Conservation (phyloP, 208 protist genomes). For the Leishmania martiniquensis region DNA sequence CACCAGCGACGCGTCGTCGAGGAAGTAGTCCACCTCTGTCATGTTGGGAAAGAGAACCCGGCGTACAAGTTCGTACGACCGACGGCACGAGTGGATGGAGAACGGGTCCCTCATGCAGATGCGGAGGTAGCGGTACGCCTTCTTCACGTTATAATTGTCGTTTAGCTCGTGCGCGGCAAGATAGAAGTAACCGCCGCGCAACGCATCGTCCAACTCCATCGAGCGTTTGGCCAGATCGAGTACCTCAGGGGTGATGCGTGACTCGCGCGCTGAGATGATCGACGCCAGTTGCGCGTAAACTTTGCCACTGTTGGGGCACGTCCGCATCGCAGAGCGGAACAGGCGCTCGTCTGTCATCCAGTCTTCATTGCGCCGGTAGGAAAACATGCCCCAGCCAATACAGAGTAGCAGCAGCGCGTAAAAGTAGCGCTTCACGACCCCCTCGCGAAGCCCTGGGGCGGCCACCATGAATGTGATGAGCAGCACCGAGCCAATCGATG, state of each 20-base stretch:
- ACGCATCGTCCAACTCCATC: conserved; percentile 37
- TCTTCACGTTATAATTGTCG: conserved; percentile 21
- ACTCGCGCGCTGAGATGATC: conserved; percentile 21
- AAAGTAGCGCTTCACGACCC: conserved; percentile 14
- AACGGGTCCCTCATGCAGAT: conserved; percentile 41
- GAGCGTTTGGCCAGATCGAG: conserved; percentile 30
- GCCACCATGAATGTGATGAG: conserved; percentile 30
- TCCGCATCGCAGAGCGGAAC: conserved; percentile 41
- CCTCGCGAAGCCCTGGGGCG: conserved; percentile 13
- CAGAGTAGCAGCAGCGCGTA: conserved; percentile 34
- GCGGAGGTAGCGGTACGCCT: conserved; percentile 41
- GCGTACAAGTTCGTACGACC: conserved; percentile 28
- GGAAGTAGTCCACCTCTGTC: conserved; percentile 37
- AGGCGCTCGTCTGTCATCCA: conserved; percentile 52
- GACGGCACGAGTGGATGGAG: conserved; percentile 29
- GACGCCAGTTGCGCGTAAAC: conserved; percentile 31
- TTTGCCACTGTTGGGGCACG: conserved; percentile 69
- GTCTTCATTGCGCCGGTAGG: conserved; percentile 44
- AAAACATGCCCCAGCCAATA: conserved; percentile 39
- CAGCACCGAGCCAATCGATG: conserved; percentile 38
- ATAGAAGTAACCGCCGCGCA: conserved; percentile 49
- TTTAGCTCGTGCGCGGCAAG: conserved; percentile 41
- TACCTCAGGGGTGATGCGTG: conserved; percentile 26
- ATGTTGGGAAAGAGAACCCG: conserved; percentile 35
- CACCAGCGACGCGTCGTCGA: conserved; percentile 38